Evolutionary conservation across 2,329 filamentous ascomycete genomes (phyloP).

Genomic region (Aspergillus fumigatus): DNA sequence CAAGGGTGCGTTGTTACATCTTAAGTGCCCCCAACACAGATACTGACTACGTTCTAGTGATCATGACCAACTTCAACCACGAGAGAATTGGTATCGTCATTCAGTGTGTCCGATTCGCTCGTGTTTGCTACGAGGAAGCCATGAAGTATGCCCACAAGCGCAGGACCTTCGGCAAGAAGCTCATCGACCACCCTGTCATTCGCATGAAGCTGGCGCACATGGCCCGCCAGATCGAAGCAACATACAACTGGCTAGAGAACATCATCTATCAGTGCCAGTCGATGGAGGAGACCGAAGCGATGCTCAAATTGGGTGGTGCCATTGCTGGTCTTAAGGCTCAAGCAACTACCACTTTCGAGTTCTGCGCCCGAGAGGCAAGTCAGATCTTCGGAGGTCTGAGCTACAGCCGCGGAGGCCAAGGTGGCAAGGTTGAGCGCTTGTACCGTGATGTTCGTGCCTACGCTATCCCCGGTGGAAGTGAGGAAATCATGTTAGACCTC

Average conservation of each 20-base stretch:
- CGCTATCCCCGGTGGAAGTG: constrained; percentile 88
- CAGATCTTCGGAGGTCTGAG: constrained; percentile 96
- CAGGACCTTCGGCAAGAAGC: constrained; percentile 89
- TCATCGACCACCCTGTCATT: constrained; percentile 96
- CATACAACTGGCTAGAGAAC: constrained; percentile 96
- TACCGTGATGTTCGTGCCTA: constrained; percentile 96
- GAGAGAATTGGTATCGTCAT: constrained; percentile 98
- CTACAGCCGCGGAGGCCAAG: constrained; percentile 90
- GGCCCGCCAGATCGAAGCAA: constrained; percentile 95
- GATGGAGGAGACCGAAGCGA: constrained; percentile 93
- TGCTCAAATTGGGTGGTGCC: constrained; percentile 89
- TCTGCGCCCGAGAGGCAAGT: constrained; percentile 90
- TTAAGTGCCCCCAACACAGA: not conserved
- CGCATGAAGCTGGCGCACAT: constrained; percentile 97
- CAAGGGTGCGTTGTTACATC: constrained; percentile 54
- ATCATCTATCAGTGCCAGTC: constrained; percentile 86
- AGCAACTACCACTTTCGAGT: constrained; percentile 90
- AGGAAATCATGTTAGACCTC: constrained; percentile 98
- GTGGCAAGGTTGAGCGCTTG: constrained; percentile 88
- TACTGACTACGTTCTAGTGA: constrained; percentile 50
- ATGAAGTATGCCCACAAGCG: constrained; percentile 98
- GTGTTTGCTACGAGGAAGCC: constrained; percentile 94
- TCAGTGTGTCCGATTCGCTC: constrained; percentile 90
- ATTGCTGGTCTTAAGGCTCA: constrained; percentile 95
- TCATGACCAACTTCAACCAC: constrained; percentile 99